Evolutionary conservation across 2,329 filamentous ascomycete species (phyloP), one percentile per base, ranked within the genome.

Genomic region (Penicillium sp.): DNA sequence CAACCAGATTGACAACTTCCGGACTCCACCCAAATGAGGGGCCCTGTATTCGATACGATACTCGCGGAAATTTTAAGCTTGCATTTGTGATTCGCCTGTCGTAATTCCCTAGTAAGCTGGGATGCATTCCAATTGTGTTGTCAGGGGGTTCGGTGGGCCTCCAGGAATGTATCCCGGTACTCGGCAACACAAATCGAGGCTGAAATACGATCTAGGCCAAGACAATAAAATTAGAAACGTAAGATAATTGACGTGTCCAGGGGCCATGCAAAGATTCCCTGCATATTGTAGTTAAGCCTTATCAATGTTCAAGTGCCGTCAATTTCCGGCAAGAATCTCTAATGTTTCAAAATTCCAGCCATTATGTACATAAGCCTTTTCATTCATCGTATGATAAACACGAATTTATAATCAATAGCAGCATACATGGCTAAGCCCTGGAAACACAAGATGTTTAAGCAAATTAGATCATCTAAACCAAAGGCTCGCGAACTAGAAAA

Each of bases 41-140:
- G 24, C 21, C 24, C 37, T 48, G 44, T 46, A 49, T 31, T 31
- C 24, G 14, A 46, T 7, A 45, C 24, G 14, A 46, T 7, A 45
- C 24, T 57, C 37, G 4, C 14, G 48, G 33, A 31, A 56, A 31
- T 48, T 43, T 27, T 50, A 31, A n/a, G 43, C 29, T 19, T 10
- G 4, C 2, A 14, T 26, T 48, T 4, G 6, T 52, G 10, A 65
- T 64, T 63, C 62, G 63, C n/a, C 48, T 45, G 14, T 49, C 6
- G 2, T 21, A 13, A n/a, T 3, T n/a, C 11, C 6, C 22, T 16
- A 6, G 26, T 44, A 21, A 31, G 54, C 24, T 55, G 22, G 51
- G 51, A 42, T 59, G 49, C 66, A 68, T 68, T 68, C 66, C 59
- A 43, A 21, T 14, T 16, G 42, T 45, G 63, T 68, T 68, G 65